These are phyloP conservation scores for Pythium aphanidermatum DNA, from an alignment of 352 stramenopile species.

Conservation along the genomic window DNA sequence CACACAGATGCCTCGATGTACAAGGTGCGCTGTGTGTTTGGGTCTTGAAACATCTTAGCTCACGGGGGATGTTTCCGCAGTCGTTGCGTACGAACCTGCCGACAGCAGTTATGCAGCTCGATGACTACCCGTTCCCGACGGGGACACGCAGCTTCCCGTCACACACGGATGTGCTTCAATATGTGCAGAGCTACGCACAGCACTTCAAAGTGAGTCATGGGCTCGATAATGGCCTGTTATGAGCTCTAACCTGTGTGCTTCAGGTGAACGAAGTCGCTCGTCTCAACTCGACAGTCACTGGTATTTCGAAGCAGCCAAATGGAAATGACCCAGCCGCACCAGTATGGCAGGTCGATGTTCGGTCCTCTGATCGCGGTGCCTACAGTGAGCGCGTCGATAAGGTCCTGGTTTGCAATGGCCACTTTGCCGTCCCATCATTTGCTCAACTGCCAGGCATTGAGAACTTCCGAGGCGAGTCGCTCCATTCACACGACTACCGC, in stretches of 20 bases:
- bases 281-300: conserved; percentile 45
- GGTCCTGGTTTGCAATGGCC: conserved; percentile 70
- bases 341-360: conserved; percentile 36
- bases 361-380: conserved; percentile 23
- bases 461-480: conserved; percentile 23
- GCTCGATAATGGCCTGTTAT: background rate
- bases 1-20: conserved; percentile 59
- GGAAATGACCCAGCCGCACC: background rate
- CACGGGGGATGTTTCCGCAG: conserved; percentile 14
- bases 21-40: conserved; percentile 26
- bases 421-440: conserved; percentile 57
- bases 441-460: conserved; percentile 46
- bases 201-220: conserved; percentile 34
- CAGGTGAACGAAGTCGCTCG: conserved; percentile 40
- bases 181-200: conserved; percentile 60
- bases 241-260: no score
- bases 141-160: conserved; percentile 48
- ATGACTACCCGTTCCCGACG: conserved; percentile 58
- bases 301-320: conserved; percentile 30
- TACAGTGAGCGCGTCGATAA: conserved; percentile 75
- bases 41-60: background rate
- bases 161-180: conserved; percentile 54
- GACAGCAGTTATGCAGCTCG: conserved; percentile 74
- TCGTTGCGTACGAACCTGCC: conserved; percentile 78
- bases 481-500: conserved; percentile 33